phyloP scores from a whole-genome alignment of 495 filamentous ascomycete species.

The Lindgomyces ingoldianus region DNA sequence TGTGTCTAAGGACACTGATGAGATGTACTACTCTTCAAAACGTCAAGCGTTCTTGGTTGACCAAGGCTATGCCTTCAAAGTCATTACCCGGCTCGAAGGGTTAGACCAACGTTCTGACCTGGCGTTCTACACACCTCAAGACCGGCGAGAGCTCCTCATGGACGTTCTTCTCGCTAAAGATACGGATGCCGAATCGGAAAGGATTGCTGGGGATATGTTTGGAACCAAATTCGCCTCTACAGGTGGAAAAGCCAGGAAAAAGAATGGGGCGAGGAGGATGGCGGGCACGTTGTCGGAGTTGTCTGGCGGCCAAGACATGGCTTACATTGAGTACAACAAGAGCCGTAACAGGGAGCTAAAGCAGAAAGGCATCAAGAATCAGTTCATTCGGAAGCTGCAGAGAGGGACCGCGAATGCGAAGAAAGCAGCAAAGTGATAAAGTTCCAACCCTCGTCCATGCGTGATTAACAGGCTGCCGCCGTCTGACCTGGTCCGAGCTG shows the following conservation, averaged over 20 bases:
- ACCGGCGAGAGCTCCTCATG: conserved; percentile 84
- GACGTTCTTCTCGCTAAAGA: conserved; percentile 93
- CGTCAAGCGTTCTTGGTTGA: conserved; percentile 97
- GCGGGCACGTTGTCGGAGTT: conserved; percentile 84
- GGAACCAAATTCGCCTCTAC: conserved; percentile 55
- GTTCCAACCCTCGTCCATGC: too few species aligned
- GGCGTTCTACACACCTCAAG: conserved; percentile 74
- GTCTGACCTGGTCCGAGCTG: too few species aligned
- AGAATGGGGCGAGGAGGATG: conserved; percentile 65
- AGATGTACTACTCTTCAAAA: conserved; percentile 98
- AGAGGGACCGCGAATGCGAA: conserved; percentile 69
- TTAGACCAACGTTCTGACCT: conserved; percentile 82
- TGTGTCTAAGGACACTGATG: conserved; percentile 93
- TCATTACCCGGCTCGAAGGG: conserved; percentile 93
- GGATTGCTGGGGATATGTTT: conserved; percentile 83
- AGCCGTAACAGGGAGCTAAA: conserved; percentile 79
- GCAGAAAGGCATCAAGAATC: conserved; percentile 62
- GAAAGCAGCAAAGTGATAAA: conserved; percentile 40
- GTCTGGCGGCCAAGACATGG: conserved; percentile 92
- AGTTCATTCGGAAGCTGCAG: conserved; percentile 79
- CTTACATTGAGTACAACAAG: conserved; percentile 85
- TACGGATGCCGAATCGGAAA: conserved; percentile 71
- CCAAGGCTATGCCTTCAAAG: conserved; percentile 98
- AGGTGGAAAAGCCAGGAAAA: conserved; percentile 48
- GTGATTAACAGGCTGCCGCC: too few species aligned